Evolutionary conservation across 345 rosid species (phyloP), one percentile per base, ranked within the genome.

Genomic region (Rhodamnia rubescens): DNA sequence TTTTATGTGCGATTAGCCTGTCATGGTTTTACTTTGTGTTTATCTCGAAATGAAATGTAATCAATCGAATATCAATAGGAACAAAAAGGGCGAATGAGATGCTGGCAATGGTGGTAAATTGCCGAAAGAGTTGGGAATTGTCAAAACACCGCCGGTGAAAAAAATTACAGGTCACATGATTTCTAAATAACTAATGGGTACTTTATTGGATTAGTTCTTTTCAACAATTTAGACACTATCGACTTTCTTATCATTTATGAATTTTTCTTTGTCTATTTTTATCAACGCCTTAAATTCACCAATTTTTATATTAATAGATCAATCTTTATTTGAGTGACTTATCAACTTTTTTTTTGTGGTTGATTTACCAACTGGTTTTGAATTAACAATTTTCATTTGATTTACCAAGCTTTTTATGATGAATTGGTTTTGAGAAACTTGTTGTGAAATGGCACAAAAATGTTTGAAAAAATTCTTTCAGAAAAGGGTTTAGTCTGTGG

Each of bases 51-150:
- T 69, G 47, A 8, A 69, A 69, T 9, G 47, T 27, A 36, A 2
- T 6, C 44, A 29, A 58, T n/a, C 15, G 18, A 15, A 1, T 61
- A 3, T 61, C 1, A 29, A 5, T 61, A 1, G 11, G 21, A 29
- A 15, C 7, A 61, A 61, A 49, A 49, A 11, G 0, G 51, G 11
- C 51, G 13, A 61, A 7, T 7, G 2, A 29, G 16, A 61, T 29
- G 3, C 74, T 61, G 3, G 7, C 1, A 1, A 0, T 61, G 74
- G 7, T 7, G 42, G 1, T 29, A 7, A 2, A 29, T 29, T 1
- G 3, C 2, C 0, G 42, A 61, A 69, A 69, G 47, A 69, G 47
- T 69, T 69, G 47, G 26, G 9, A 2, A 32, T 6, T 69, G 24
- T 69, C 24, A 18, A 32, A 69, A 8, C 20, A 18, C 3, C 13